Base-by-base conservation (phyloP, 805 yeast genomes). In the Myxozyma melibiosi region DNA sequence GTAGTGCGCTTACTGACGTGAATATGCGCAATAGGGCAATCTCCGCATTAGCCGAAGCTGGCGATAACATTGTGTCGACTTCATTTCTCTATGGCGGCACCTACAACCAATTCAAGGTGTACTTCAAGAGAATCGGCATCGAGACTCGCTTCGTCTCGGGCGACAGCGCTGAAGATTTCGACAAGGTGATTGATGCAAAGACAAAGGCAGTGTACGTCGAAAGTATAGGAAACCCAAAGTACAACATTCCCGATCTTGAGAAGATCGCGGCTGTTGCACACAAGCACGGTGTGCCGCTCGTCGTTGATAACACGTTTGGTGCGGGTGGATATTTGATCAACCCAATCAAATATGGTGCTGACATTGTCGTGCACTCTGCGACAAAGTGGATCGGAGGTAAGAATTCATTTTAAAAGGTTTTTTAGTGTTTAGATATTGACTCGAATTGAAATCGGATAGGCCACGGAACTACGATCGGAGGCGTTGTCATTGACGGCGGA, bases 281-380 rank as follows among this genome's bases (percentile, higher is more conserved):
- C 73, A 82, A 85, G 57, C 80, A 87, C 64, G 97, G 97, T 59
- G 78, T 90, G 47, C 96, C 96, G 49, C 84, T 92, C 45, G 92
- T 91, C 49, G 96, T 88, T 45, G 98, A 91, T 75, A 91, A 91
- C 82, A 91, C 98, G 18, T 91, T 91, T 68, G 98, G 96, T 70
- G 97, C 97, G 42, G 97, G 96, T 74, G 97, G 97, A 48, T 90
- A 75, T 77, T 81, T 88, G 67, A 82, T 88, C 58, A 84, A 81
- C 65, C 98, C 98, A 61, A 74, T 91, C 65, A 87, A 87, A 61
- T 86, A 82, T 68, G 97, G 97, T 65, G 97, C 90, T 45, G 97
- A 91, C 71, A 86, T 91, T 64, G 86, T 92, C 33, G 87, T 87
- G 20, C 96, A 91, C 73, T 90, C 97, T 60, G 96, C 97, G 53